Evolutionary conservation across 257 asterid genomes (phyloP).

Genomic region (Lycium ferocissimum): DNA sequence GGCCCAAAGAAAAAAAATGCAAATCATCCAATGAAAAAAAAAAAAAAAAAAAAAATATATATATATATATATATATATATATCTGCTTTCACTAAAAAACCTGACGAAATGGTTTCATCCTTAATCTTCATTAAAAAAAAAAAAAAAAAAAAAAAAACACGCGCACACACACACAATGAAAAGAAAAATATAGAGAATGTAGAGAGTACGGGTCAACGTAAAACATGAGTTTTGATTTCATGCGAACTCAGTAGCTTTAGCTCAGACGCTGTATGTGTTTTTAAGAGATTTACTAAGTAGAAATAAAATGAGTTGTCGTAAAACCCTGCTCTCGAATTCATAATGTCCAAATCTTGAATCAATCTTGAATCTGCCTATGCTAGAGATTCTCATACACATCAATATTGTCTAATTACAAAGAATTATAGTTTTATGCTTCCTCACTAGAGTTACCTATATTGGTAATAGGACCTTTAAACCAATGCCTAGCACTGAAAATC

Average conservation of each 20-base stretch:
- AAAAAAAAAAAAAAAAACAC: no score
- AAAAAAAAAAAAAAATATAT: no score
- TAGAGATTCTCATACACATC: neutral
- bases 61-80: no score
- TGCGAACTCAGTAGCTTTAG: no score
- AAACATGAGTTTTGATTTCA: no score
- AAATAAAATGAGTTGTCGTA: neutral
- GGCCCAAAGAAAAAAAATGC: neutral
- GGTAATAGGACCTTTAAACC: constrained; percentile 94
- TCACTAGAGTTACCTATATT: constrained; percentile 51
- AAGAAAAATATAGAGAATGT: no score
- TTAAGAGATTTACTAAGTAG: neutral
- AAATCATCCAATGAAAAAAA: neutral
- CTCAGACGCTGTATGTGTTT: no score
- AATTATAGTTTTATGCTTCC: constrained; percentile 20
- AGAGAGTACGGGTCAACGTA: no score
- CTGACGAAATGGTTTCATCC: neutral
- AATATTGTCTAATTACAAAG: neutral
- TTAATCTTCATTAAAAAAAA: neutral
- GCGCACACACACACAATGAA: no score
- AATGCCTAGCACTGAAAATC: constrained; percentile 80
- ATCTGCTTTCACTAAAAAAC: neutral
- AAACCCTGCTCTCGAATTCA: neutral
- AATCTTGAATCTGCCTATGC: neutral
- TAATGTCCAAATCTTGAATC: neutral